A percentile compares a stretch with the other conserved stretches of the same genome.
These are phyloP conservation scores for Puya raimondii DNA, from an alignment of 176 grass and related monocot genomes.

Conservation along the genomic window DNA sequence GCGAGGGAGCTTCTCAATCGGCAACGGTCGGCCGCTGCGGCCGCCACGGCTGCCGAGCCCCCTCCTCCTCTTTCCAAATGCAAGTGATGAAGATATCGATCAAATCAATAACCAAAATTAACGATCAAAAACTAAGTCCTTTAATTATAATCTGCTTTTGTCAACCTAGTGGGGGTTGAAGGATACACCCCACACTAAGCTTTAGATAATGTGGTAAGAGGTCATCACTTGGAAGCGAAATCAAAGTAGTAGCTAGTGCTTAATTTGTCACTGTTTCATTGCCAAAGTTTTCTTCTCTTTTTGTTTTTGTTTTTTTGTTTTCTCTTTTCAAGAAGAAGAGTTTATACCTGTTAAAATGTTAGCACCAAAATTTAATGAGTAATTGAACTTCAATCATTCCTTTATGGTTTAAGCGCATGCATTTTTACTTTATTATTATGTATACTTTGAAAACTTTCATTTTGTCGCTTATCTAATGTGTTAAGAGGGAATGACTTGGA, in stretches of 20 bases:
- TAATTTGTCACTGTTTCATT: neutral
- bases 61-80: slow-evolving; percentile 16
- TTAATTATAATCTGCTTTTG: slow-evolving; percentile 43
- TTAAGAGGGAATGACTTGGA: too few relatives aligned
- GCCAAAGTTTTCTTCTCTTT: neutral
- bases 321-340: neutral
- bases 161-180: neutral
- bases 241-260: neutral
- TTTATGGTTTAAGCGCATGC: too few relatives aligned
- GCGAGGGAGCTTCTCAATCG: slow-evolving; percentile 81
- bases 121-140: slow-evolving; percentile 51
- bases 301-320: neutral
- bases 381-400: neutral
- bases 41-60: slow-evolving; percentile 28
- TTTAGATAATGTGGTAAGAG: neutral
- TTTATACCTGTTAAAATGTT: neutral
- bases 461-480: too few relatives aligned
- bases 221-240: neutral
- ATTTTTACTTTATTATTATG: too few relatives aligned
- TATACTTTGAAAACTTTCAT: too few relatives aligned
- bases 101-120: slow-evolving; percentile 1
- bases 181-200: neutral
- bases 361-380: neutral
- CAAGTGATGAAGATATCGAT: slow-evolving; percentile 19
- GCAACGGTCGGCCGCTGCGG: slow-evolving; percentile 38